Conservation (phyloP, 306 rosid genomes). For the Medicago ruthenica region DNA sequence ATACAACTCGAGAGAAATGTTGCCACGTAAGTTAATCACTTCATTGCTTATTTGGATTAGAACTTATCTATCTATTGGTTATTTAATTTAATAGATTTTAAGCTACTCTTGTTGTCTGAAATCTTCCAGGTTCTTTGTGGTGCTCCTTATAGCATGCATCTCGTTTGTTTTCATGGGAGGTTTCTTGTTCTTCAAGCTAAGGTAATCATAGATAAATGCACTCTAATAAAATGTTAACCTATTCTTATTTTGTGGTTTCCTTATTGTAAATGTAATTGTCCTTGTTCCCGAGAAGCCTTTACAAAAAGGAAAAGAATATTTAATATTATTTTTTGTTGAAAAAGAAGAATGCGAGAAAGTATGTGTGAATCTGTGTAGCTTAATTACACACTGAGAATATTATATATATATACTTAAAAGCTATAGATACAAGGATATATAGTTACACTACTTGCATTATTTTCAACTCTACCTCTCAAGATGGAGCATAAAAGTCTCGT, state of each 20-base stretch:
- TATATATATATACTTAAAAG: neutral
- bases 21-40: conserved; percentile 81
- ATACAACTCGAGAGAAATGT: conserved; percentile 89
- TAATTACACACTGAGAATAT: neutral
- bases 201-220: conserved; percentile 59
- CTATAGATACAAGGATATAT: neutral
- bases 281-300: neutral
- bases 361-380: neutral
- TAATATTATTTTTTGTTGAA: neutral
- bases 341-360: neutral
- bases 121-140: conserved; percentile 79
- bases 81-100: neutral
- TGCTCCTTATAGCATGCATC: conserved; percentile 79
- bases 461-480: neutral
- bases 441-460: neutral
- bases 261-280: conserved; percentile 19
- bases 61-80: conserved; percentile 30
- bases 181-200: conserved; percentile 76
- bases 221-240: conserved; percentile 36
- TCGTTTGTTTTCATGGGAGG: conserved; percentile 90
- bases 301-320: conserved; percentile 1
- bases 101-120: conserved; percentile 25
- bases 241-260: conserved; percentile 11
- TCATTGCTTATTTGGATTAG: conserved; percentile 31
- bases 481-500: neutral